These are phyloP conservation scores for Orbilia javanica DNA, from an alignment of 2,329 filamentous ascomycete genomes.

Conservation along the genomic window DNA sequence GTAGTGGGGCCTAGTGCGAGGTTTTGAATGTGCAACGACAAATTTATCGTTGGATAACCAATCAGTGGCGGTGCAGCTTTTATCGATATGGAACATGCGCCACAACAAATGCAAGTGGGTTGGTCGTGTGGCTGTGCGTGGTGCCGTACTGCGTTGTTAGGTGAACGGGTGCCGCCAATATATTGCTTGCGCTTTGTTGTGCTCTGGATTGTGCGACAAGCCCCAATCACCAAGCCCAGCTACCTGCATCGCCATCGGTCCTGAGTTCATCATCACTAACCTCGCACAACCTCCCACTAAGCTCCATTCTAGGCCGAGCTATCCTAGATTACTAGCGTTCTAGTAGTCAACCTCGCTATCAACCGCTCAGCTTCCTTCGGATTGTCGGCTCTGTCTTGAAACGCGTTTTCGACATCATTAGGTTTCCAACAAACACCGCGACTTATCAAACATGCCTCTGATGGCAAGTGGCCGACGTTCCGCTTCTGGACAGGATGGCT, in stretches of 20 bases:
- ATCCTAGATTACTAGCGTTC: background rate
- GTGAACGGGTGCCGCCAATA: slow-evolving; percentile 36
- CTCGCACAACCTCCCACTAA: background rate
- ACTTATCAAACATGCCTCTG: slow-evolving; percentile 33
- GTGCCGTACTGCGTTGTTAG: slow-evolving; percentile 26
- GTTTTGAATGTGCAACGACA: slow-evolving; percentile 49
- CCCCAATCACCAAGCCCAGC: slow-evolving; percentile 12
- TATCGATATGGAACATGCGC: slow-evolving; percentile 43
- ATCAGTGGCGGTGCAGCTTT: slow-evolving; percentile 54
- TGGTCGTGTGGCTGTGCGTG: background rate
- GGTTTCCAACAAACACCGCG: background rate
- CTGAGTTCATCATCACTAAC: background rate
- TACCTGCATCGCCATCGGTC: background rate
- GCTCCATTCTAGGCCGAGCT: slow-evolving; percentile 14
- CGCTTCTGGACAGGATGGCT: slow-evolving; percentile 33
- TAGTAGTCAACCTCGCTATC: too few species aligned
- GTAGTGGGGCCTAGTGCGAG: slow-evolving; percentile 46
- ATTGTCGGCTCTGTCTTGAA: background rate
- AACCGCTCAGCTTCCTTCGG: background rate
- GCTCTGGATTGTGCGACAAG: slow-evolving; percentile 7
- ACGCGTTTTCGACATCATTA: slow-evolving; percentile 33
- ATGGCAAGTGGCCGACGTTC: slow-evolving; percentile 31
- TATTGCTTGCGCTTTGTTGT: slow-evolving; percentile 35
- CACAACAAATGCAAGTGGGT: background rate
- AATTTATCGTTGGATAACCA: slow-evolving; percentile 44